Conservation (phyloP, 139 green algal species). For the Trebouxia sp. region DNA sequence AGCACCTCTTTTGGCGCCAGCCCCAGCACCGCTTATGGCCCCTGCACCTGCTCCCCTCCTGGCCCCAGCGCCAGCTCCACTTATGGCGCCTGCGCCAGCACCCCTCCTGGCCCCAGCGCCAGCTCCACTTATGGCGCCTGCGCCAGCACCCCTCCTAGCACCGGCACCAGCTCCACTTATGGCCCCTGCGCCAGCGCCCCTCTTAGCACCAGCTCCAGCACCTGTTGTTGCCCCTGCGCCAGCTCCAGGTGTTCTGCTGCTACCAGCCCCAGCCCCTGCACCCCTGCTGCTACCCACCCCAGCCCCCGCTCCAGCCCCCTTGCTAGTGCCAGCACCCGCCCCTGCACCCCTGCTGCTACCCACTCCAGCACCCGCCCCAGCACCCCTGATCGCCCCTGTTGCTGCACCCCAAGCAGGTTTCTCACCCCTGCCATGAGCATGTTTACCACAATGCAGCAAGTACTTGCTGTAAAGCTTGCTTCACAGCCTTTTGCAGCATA, state of each 20-base stretch:
- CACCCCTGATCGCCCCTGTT: neutral
- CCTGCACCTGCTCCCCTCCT: neutral
- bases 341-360: neutral
- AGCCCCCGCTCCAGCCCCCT: conserved; percentile 11
- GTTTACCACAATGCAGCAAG: too few relatives aligned
- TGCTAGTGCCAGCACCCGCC: neutral
- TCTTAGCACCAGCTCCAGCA: neutral
- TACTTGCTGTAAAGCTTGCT: too few relatives aligned
- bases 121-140: conserved; percentile 6
- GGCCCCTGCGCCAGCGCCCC: conserved; percentile 3
- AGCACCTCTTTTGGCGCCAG: neutral
- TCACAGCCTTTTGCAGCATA: too few relatives aligned
- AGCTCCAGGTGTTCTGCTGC: neutral
- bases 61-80: neutral
- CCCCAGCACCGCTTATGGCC: neutral
- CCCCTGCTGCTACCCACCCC: neutral
- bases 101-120: neutral
- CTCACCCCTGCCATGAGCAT: conserved; percentile 2
- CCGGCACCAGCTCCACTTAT: neutral
- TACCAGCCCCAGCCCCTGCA: neutral
- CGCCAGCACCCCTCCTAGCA: neutral
- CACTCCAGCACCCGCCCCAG: conserved; percentile 1
- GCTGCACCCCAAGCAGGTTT: conserved; percentile 14
- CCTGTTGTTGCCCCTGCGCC: neutral
- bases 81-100: conserved; percentile 1